phyloP scores from a whole-genome alignment of 2,329 filamentous ascomycete genomes.

The Ophiocordyceps camponoti-rufipedis region DNA sequence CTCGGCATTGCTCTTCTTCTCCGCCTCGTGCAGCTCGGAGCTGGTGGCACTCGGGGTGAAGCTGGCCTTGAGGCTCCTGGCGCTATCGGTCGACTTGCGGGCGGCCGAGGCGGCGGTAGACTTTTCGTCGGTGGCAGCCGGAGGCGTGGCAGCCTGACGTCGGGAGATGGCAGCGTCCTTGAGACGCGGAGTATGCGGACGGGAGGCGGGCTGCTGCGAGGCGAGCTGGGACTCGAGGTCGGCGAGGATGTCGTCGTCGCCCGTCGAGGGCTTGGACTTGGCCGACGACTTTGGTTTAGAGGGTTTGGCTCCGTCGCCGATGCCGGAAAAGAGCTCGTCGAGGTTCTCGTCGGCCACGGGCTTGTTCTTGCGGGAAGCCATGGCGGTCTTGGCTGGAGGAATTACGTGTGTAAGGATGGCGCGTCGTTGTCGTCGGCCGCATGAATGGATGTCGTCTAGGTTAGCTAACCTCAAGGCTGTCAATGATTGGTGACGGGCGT shows the following conservation, averaged over 20 bases:
- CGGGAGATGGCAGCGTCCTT: slow-evolving; percentile 27
- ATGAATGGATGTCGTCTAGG: neutral
- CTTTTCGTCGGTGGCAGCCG: slow-evolving; percentile 49
- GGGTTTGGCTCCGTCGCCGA: slow-evolving; percentile 30
- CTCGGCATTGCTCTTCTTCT: slow-evolving; percentile 30
- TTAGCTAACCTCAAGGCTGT: neutral
- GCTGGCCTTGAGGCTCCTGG: slow-evolving; percentile 50
- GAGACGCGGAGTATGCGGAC: slow-evolving; percentile 68
- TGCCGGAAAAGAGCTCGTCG: slow-evolving; percentile 46
- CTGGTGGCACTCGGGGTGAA: slow-evolving; percentile 52
- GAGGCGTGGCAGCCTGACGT: slow-evolving; percentile 28
- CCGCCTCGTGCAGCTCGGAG: slow-evolving; percentile 39
- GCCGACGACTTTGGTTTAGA: slow-evolving; percentile 18
- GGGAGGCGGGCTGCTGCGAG: slow-evolving; percentile 49
- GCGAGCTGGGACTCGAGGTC: slow-evolving; percentile 63
- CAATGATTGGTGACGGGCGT: neutral
- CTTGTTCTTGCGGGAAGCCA: slow-evolving; percentile 44
- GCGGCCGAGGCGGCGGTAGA: slow-evolving; percentile 9
- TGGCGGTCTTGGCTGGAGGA: slow-evolving; percentile 12
- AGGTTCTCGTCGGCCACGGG: slow-evolving; percentile 40
- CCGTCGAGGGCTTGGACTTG: slow-evolving; percentile 29
- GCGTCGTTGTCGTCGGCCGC: neutral
- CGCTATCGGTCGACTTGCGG: slow-evolving; percentile 65
- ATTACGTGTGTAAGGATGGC: neutral
- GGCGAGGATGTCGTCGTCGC: slow-evolving; percentile 61